Base-by-base conservation (phyloP, 23 red algal genomes). In the Gracilaria domingensis region DNA sequence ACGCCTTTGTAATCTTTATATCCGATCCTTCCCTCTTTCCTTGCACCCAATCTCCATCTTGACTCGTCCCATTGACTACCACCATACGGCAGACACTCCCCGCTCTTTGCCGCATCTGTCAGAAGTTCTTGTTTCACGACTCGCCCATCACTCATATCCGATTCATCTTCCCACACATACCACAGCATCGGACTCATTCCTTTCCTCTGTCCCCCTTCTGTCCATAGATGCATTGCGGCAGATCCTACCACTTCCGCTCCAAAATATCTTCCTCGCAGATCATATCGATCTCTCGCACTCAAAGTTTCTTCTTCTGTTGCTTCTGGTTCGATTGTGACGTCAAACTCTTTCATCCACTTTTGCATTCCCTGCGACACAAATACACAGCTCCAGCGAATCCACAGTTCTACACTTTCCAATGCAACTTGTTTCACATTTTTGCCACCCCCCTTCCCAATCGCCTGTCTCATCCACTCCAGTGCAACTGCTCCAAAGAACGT, bases 311-410 rank as follows among this genome's bases (percentile, higher is more conserved):
- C 12, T 48, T 12, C 45, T 8, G 5, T 12, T 12, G 36, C 69
- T 8, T 75, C 69, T 21, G 62, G 23, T 21, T 75, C 69, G 20
- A 21, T 20, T 9, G 26, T 28, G 21, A 75, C 69, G 21, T 44
- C 20, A 75, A 75, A 75, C 23, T 75, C 69, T 8, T 21, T 20
- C 28, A 75, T 44, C 69, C 69, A 75, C 20, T 75, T 21, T 42
- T 36, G 44, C 5, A 75, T 4, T 25, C 69, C 69, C 69, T 75
- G 69, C 26, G 69, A 36, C 13, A 33, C 69, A 34, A 75, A 75
- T 13, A 13, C 28, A 8, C n/a, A 21, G 21, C 35, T 28, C 69
- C 69, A 75, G 69, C 34, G 21, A 7, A 75, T 20, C 36, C 36
- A 75, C 13, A 75, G 17, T 42, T 75, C 69, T 7, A 33, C 5